Base-by-base conservation (phyloP, 768 basidiomycete species). In the Calocera cornea region DNA sequence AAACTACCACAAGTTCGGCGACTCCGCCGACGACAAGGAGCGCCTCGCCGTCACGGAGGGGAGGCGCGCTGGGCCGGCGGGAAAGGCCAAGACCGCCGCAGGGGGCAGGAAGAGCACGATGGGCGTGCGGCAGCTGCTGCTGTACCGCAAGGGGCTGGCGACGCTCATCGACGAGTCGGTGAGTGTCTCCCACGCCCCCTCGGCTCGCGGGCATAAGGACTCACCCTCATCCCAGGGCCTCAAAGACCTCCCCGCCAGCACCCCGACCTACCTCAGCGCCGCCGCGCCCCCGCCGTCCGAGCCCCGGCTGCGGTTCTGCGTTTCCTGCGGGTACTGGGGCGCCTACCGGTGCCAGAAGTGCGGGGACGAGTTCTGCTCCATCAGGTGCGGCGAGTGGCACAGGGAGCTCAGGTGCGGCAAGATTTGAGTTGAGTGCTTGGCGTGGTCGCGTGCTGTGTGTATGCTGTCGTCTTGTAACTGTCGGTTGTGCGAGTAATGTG, bases 321-420 rank as follows among this genome's bases (percentile, higher is more conserved):
- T 89, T n/a, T 88, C 92, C 29, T 93, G 92, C 71, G 90, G 92
- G 1, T 92, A 89, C 75, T 88, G 84, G 83, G 90, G 89, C 5
- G 79, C 80, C 2, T 93, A 94, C 74, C 86, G 83, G 66, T 94
- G 92, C 78, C 83, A 82, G 69, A 84, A 83, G 71, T 93, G 92
- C 76, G 84, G 85, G 0, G 80, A 90, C 80, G 79, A 86, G 1
- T 92, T 86, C 70, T 93, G 92, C 70, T 86, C 87, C 74, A 77
- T 80, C 44, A 85, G 84, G 66, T 94, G 92, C 72, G 84, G 87
- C 72, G 78, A 78, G 22, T 84, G 89, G 1, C 92, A 94, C 71
- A 79, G 82, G 31, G 92, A 93, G 76, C 90, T 88, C 27, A 81
- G 89, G 36, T 93, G 92, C 74, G 91, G 93, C 72, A 79, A 60